phyloP scores from a whole-genome alignment of 768 basidiomycete species.

The Kwoniella sp. region DNA sequence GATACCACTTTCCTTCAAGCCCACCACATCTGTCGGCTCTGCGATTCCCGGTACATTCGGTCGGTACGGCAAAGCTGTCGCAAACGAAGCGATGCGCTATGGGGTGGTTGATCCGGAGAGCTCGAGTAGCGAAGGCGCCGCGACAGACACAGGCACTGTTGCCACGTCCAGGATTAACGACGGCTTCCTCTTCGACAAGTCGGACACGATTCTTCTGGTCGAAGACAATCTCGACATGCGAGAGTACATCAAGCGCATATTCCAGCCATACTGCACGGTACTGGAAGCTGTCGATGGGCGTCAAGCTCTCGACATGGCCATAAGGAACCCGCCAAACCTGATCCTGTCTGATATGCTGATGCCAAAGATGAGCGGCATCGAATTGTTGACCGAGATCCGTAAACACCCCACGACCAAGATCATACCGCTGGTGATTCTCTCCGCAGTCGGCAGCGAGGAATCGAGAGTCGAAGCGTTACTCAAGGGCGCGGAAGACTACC shows the following conservation, averaged over 20 bases:
- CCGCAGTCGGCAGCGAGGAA: conserved; percentile 50
- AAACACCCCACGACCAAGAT: conserved; percentile 25
- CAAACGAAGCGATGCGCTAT: conserved; percentile 49
- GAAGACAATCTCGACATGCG: conserved; percentile 50
- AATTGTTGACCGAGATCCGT: conserved; percentile 35
- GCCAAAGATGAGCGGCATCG: conserved; percentile 45
- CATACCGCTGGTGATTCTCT: conserved; percentile 48
- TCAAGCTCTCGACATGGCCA: conserved; percentile 42
- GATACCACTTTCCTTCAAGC: conserved; percentile 25
- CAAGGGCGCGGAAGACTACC: conserved; percentile 52
- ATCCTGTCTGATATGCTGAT: conserved; percentile 52
- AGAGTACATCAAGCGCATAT: conserved; percentile 48
- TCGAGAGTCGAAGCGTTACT: conserved; percentile 50
- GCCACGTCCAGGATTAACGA: conserved; percentile 17
- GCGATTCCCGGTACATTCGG: conserved; percentile 12
- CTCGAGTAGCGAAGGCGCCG: conserved; percentile 15
- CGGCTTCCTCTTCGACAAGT: conserved; percentile 44
- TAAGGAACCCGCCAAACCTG: conserved; percentile 40
- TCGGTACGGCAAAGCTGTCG: conserved; percentile 45
- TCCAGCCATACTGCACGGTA: conserved; percentile 49
- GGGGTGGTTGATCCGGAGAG: conserved; percentile 16
- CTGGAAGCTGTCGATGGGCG: conserved; percentile 47
- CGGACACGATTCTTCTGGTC: conserved; percentile 48
- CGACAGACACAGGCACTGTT: conserved; percentile 5
- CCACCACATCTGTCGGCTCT: not conserved